Evolutionary conservation across 805 yeast genomes (phyloP).

Genomic region (Cyberlindnera maritima): DNA sequence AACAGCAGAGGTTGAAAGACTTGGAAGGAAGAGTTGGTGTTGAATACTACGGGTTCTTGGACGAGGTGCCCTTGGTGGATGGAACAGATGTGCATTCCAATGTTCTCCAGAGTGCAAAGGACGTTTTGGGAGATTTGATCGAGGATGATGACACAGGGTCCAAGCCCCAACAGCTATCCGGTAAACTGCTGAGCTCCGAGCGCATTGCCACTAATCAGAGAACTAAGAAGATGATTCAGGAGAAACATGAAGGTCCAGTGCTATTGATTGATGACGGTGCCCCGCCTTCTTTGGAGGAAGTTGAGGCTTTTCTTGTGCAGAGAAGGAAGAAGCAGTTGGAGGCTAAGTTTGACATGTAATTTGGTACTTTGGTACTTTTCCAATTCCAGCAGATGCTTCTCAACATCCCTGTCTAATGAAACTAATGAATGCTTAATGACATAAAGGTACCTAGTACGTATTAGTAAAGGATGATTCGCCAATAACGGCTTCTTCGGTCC

Average conservation of each 20-base stretch:
- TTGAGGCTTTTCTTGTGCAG: conserved; percentile 19
- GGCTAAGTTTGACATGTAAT: not conserved
- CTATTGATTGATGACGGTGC: conserved; percentile 3
- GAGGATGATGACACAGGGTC: not conserved
- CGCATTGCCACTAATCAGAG: conserved; percentile 26
- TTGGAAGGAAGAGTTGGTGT: conserved; percentile 30
- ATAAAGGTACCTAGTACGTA: no score
- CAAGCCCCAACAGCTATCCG: conserved; percentile 5
- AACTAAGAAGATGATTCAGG: conserved; percentile 5
- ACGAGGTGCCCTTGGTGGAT: conserved; percentile 9
- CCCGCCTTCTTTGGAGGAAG: conserved; percentile 10
- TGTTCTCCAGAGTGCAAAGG: not conserved
- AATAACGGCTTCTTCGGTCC: no score
- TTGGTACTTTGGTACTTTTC: no score
- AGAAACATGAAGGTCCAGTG: not conserved
- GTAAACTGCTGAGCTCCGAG: conserved; percentile 32
- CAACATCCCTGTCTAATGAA: no score
- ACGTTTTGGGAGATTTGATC: conserved; percentile 2
- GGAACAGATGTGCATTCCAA: not conserved
- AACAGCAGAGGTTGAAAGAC: conserved; percentile 25
- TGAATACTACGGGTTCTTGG: conserved; percentile 44
- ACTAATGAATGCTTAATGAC: no score
- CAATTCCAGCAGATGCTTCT: no score
- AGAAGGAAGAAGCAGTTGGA: conserved; percentile 18
- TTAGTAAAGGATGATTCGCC: no score